Percentiles rank a stretch among this genome's conserved stretches.
These are phyloP conservation scores for Turritis glabra DNA, from an alignment of 345 rosid genomes.

Conservation along the genomic window DNA sequence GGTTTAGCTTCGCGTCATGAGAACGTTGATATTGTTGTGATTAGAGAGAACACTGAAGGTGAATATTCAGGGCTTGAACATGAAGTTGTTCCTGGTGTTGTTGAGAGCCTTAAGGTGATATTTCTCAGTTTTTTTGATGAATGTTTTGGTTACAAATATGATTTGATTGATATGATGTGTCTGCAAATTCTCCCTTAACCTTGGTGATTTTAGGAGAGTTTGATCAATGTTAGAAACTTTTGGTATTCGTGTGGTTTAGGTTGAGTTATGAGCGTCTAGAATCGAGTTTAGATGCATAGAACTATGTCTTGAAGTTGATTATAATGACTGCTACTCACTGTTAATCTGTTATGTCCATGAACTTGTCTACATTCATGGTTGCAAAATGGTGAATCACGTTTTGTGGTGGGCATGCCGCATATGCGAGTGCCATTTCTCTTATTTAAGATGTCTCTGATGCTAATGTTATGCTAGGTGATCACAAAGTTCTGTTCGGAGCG, in stretches of 20 bases:
- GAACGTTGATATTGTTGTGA: constrained; percentile 87
- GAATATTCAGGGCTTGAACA: constrained; percentile 94
- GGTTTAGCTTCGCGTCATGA: constrained; percentile 85
- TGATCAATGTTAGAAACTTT: neutral
- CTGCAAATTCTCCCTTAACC: neutral
- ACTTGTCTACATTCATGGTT: neutral
- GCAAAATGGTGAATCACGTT: neutral
- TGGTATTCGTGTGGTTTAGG: too few relatives aligned
- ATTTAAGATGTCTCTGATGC: constrained; percentile 24
- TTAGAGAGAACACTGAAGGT: constrained; percentile 97
- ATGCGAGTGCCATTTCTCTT: too few relatives aligned
- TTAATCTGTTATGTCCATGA: too few relatives aligned
- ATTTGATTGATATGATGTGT: neutral
- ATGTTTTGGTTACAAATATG: neutral
- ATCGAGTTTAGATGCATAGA: neutral
- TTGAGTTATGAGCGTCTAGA: too few relatives aligned
- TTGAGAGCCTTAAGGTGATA: constrained; percentile 91
- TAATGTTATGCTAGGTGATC: constrained; percentile 65
- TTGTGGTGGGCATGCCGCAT: neutral
- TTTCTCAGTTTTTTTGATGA: neutral
- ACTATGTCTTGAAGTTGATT: neutral
- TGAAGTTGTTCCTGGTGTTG: constrained; percentile 95
- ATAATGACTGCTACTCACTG: too few relatives aligned
- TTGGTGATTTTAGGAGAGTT: neutral
- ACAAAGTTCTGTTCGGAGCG: constrained; percentile 99